A percentile compares a stretch with the other conserved stretches of the same genome.
Evolutionary conservation across 768 basidiomycete species (phyloP).

Genomic region (Baorangia bicolor): DNA sequence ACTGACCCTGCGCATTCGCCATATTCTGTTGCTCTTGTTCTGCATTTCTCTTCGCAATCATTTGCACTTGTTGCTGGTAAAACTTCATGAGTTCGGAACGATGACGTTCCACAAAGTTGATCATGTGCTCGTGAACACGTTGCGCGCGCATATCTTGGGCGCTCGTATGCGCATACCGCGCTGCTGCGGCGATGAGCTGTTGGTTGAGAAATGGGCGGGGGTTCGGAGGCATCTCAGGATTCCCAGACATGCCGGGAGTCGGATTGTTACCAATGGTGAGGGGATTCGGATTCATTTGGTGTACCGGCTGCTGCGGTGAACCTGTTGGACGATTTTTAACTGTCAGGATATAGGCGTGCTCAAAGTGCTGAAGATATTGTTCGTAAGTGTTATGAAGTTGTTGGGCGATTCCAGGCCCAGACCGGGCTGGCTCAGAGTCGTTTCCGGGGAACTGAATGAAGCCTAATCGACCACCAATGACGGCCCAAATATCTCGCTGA

Average conservation of each 20-base stretch:
- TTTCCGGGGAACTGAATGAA: conserved; percentile 63
- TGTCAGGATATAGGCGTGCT: conserved; percentile 49
- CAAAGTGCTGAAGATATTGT: conserved; percentile 55
- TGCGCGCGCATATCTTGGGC: conserved; percentile 52
- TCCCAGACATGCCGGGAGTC: conserved; percentile 10
- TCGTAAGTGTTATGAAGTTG: conserved; percentile 62
- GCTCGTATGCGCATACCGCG: conserved; percentile 46
- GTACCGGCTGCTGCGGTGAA: conserved; percentile 13
- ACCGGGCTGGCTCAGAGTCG: conserved; percentile 58
- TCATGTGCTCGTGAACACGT: conserved; percentile 48
- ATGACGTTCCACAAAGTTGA: conserved; percentile 56
- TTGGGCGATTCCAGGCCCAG: conserved; percentile 60
- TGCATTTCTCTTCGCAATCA: conserved; percentile 18
- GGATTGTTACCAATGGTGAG: conserved; percentile 10
- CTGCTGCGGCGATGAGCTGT: conserved; percentile 42
- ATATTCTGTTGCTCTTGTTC: conserved; percentile 26
- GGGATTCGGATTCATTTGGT: conserved; percentile 14
- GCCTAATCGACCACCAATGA: conserved; percentile 67
- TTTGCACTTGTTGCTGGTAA: conserved; percentile 28
- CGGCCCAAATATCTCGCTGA: conserved; percentile 57
- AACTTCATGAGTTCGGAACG: conserved; percentile 35
- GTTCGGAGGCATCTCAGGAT: conserved; percentile 21
- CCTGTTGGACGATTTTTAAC: conserved; percentile 27
- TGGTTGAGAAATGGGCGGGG: conserved; percentile 18
- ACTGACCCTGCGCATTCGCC: conserved; percentile 16